Evolutionary conservation across 176 grass and related monocot genomes (phyloP), one percentile per base, ranked within the genome.

Genomic region (Raddia guianensis): DNA sequence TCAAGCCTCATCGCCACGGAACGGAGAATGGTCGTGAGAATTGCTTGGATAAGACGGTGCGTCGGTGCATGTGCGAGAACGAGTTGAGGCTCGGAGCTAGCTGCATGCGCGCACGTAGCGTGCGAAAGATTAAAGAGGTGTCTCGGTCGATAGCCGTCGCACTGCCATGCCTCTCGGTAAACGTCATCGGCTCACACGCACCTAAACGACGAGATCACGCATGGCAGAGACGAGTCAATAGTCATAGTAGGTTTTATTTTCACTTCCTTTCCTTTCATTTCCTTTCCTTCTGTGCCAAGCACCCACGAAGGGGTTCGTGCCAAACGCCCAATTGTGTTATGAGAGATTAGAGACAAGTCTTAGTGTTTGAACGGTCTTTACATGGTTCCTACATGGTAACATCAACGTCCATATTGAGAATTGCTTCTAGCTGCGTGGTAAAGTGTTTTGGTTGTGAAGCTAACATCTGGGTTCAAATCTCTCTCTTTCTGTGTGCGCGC

Each of bases 221-320:
- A 34, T 54, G 54, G 7, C 46, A 10, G 16, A 4, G 43, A 9
- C 12, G 7, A 15, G 43, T 3, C 47, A 18, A 15, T 37, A 6
- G 21, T 16, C 49, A 16, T 40, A 5, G 74, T 19, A 27, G 27
- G 27, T 27, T 27, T 27, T 51, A 4, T 47, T 50, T 62, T 15
- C 1, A 0, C 49, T 49, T 8, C 15, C 0, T 46, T 49, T n/a
- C 27, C n/a, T n/a, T n/a, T n/a, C n/a, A n/a, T 66, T 55, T 7
- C 19, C 3, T 58, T 66, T 27, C 0, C 14, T 54, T 19, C 35
- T 15, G 14, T 34, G 11, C 52, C 6, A 35, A 19, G 64, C 81
- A 40, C 44, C 66, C 42, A 66, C 80, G 32, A 66, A 87, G 53
- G 80, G n/a, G 49, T 49, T 66, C 80, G 43, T 11, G 80, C 80